Base-by-base conservation (phyloP, 352 stramenopile species). In the Phytophthora vignae region DNA sequence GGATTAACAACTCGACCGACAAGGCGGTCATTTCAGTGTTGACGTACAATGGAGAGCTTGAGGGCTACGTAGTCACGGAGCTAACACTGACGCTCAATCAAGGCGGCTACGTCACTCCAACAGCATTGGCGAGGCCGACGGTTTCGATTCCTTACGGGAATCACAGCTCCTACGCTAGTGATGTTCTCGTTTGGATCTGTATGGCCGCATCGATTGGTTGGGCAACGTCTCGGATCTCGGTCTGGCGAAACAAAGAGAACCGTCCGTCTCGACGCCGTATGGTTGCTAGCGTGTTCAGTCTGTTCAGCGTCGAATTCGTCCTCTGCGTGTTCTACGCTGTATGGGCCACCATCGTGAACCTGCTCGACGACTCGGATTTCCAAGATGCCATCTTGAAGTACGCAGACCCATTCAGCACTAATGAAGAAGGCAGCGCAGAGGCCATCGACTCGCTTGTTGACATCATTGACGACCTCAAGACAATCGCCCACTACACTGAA, bases 11-110 rank as follows among this genome's bases (percentile, higher is more conserved):
- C 17, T 67, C 70, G 0, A 85, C 78, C 2, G 55, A 66, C n/a
- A 58, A 69, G 44, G 76, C 85, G 11, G 14, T 60, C 17, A 73
- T 83, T 55, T 78, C 66, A 9, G 46, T 88, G 8, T 64, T 85
- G 19, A 81, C 71, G 4, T 86, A 83, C 65, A 85, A 88, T 33
- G 81, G 76, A 5, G 81, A 88, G 53, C 49, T 88, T 1, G 42
- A 79, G 19, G 66, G 64, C 2, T 84, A 85, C 52, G 74, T 67
- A 1, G 60, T 83, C 11, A 82, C 78, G 0, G 55, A 77, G 7
- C 46, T 86, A 21, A 55, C 15, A 0, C 17, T 88, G n/a, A 40
- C 64, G 15, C 83, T 82, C 36, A 21, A 84, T n/a, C 66, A 64
- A 14, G 78, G 78, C 11, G 78, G 78, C 0, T 79, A 55, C 22